A percentile compares a stretch with the other conserved stretches of the same genome.
phyloP scores from a whole-genome alignment of 2,329 filamentous ascomycete species.

The Botrytis tulipae region DNA sequence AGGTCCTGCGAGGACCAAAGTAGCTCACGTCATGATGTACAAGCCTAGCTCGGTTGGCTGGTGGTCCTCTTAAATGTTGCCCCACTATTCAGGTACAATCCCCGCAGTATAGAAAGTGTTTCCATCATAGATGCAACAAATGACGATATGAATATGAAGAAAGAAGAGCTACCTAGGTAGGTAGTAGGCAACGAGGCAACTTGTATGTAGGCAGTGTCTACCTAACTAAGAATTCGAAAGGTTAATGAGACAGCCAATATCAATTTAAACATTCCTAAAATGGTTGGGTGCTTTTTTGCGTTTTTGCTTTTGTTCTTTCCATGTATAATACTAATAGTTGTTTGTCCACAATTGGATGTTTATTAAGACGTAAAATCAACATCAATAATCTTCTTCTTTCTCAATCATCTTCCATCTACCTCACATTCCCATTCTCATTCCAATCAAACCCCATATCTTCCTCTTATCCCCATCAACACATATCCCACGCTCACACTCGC shows the following conservation, averaged over 20 bases:
- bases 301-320: not conserved
- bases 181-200: not conserved
- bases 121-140: not conserved
- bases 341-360: not conserved
- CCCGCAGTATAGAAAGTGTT: constrained; percentile 5
- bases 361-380: not conserved
- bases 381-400: not conserved
- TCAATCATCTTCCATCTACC: not conserved
- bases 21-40: not conserved
- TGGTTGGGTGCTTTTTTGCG: not conserved
- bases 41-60: not conserved
- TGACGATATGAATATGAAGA: constrained; percentile 5
- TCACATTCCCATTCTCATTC: not conserved
- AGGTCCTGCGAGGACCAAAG: not conserved
- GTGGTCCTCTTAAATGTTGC: not conserved
- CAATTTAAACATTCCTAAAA: not conserved
- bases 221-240: not conserved
- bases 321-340: not conserved
- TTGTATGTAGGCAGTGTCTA: not conserved
- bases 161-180: not conserved
- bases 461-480: not conserved
- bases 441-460: not conserved
- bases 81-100: constrained; percentile 4
- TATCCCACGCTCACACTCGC: not conserved
- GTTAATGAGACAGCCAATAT: constrained; percentile 4